phyloP scores from a whole-genome alignment of 768 basidiomycete species.

The Auriculariales sp. region DNA sequence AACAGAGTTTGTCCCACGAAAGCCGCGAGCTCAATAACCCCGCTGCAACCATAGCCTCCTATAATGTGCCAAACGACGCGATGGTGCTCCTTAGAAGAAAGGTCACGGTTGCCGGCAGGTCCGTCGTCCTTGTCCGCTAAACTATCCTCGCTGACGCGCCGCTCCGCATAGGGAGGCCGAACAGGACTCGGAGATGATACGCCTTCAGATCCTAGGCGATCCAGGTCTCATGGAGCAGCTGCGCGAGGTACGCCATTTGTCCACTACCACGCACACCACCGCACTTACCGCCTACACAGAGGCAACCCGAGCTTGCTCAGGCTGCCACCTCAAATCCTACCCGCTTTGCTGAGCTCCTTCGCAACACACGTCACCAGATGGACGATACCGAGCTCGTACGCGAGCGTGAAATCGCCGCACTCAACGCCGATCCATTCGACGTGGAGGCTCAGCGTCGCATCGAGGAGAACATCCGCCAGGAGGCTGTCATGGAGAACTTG shows the following conservation, averaged over 20 bases:
- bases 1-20: slow-evolving; percentile 60
- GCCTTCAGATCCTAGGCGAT: slow-evolving; percentile 75
- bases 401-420: slow-evolving; percentile 44
- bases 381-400: slow-evolving; percentile 36
- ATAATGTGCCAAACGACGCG: slow-evolving; percentile 49
- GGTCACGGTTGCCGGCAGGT: slow-evolving; percentile 32
- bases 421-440: slow-evolving; percentile 84
- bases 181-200: slow-evolving; percentile 82
- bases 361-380: slow-evolving; percentile 44
- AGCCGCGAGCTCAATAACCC: slow-evolving; percentile 50
- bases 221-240: slow-evolving; percentile 66
- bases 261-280: not conserved
- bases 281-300: slow-evolving; percentile 23
- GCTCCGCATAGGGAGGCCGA: slow-evolving; percentile 36
- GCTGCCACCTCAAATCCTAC: slow-evolving; percentile 55
- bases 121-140: slow-evolving; percentile 1
- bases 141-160: not conserved
- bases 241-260: slow-evolving; percentile 46
- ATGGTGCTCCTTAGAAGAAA: slow-evolving; percentile 58
- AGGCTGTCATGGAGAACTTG: slow-evolving; percentile 85
- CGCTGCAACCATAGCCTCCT: slow-evolving; percentile 51
- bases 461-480: slow-evolving; percentile 81
- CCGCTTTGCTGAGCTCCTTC: slow-evolving; percentile 62
- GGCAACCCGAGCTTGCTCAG: slow-evolving; percentile 65
- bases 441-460: slow-evolving; percentile 86